These are phyloP conservation scores for Jamesozyma hellenica DNA, from an alignment of 805 yeast species.

Conservation along the genomic window DNA sequence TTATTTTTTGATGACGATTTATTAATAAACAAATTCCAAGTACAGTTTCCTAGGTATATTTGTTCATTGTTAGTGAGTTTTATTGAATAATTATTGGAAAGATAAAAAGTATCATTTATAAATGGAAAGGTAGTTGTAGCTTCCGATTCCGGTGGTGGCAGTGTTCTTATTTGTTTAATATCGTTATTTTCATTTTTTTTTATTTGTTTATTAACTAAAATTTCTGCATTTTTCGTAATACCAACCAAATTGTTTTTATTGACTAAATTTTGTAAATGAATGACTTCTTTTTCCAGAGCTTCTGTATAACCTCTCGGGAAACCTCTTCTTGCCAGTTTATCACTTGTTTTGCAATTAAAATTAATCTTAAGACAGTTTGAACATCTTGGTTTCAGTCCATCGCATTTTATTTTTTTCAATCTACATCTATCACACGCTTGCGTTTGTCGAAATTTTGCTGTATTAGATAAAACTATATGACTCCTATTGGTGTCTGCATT, in stretches of 20 bases:
- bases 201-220: not conserved
- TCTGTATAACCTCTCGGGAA: slow-evolving; percentile 78
- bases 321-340: slow-evolving; percentile 63
- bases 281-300: slow-evolving; percentile 53
- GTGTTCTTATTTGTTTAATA: not conserved
- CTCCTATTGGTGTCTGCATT: not conserved
- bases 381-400: slow-evolving; percentile 50
- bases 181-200: not conserved
- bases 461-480: not conserved
- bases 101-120: slow-evolving; percentile 22
- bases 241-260: not conserved
- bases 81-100: slow-evolving; percentile 12
- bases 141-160: not conserved
- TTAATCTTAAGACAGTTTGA: slow-evolving; percentile 56
- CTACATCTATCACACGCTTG: slow-evolving; percentile 86
- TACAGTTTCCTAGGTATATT: slow-evolving; percentile 17
- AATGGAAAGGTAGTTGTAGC: slow-evolving; percentile 11
- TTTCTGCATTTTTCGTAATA: not conserved
- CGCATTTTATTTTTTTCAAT: slow-evolving; percentile 32
- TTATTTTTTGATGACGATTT: not conserved
- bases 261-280: slow-evolving; percentile 42
- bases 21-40: slow-evolving; percentile 16
- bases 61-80: slow-evolving; percentile 3
- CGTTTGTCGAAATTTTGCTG: slow-evolving; percentile 36
- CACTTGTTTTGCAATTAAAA: slow-evolving; percentile 61